These are phyloP conservation scores for Cercospora beticola DNA, from an alignment of 2,329 filamentous ascomycete genomes.

Conservation along the genomic window DNA sequence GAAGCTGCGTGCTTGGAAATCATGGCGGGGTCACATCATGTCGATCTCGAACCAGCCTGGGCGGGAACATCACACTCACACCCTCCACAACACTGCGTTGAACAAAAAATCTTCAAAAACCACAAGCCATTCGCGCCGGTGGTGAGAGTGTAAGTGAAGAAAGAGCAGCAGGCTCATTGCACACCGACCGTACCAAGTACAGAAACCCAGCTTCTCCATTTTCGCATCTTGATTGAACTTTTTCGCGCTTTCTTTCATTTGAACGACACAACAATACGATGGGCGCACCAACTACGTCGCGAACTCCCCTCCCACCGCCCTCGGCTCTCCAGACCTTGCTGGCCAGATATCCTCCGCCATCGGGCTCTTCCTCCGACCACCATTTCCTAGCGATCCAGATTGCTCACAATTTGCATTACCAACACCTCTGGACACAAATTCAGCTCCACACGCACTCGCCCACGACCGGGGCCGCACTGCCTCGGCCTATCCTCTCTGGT, in stretches of 20 bases:
- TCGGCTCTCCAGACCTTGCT: slow-evolving; percentile 26
- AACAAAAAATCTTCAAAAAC: not conserved
- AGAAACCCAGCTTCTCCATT: not conserved
- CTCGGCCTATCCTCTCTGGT: slow-evolving; percentile 68
- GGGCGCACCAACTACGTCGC: slow-evolving; percentile 4
- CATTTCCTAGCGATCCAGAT: slow-evolving; percentile 61
- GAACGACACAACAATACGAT: not conserved
- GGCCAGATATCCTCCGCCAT: slow-evolving; percentile 8
- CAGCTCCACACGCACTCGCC: slow-evolving; percentile 33
- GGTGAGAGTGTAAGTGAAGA: not conserved
- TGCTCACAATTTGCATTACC: slow-evolving; percentile 68
- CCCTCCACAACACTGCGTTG: not conserved
- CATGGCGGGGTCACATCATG: not conserved
- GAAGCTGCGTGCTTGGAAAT: slow-evolving; percentile 3
- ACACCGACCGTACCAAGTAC: not conserved
- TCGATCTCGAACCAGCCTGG: not conserved
- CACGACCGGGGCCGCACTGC: slow-evolving; percentile 40
- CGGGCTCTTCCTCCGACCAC: slow-evolving; percentile 24
- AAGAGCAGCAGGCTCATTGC: not conserved
- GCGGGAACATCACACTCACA: not conserved
- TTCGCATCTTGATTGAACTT: not conserved
- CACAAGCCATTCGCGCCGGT: not conserved
- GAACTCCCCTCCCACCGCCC: slow-evolving; percentile 11
- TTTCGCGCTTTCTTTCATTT: not conserved
- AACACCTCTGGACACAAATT: slow-evolving; percentile 72